These are phyloP conservation scores for Yamadazyma spencermartinsiae DNA, from an alignment of 1,139 yeast genomes.

Conservation along the genomic window DNA sequence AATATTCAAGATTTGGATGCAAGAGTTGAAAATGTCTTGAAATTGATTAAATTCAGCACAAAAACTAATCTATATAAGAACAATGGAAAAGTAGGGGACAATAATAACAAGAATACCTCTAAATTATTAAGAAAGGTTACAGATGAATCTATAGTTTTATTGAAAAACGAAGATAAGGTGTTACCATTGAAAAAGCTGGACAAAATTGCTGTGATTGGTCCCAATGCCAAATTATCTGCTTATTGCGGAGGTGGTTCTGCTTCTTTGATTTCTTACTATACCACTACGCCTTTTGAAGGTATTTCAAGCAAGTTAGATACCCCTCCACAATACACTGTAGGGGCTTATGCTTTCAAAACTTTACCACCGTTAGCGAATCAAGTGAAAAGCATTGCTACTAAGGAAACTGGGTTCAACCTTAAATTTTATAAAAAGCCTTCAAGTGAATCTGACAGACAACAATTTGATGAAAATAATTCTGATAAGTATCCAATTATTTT, in stretches of 20 bases:
- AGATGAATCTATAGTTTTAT: slow-evolving; percentile 51
- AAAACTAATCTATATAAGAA: slow-evolving; percentile 39
- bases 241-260: slow-evolving; percentile 40
- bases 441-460: slow-evolving; percentile 18
- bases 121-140: slow-evolving; percentile 46
- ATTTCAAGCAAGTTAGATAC: slow-evolving; percentile 21
- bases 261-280: slow-evolving; percentile 28
- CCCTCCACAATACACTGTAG: slow-evolving; percentile 20
- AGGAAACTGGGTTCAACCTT: slow-evolving; percentile 38
- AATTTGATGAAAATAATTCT: slow-evolving; percentile 37
- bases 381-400: slow-evolving; percentile 25
- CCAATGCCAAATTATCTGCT: slow-evolving; percentile 30
- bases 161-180: slow-evolving; percentile 49
- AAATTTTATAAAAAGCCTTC: slow-evolving; percentile 34
- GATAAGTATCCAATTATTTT: slow-evolving; percentile 38
- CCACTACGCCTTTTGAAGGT: slow-evolving; percentile 32
- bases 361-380: slow-evolving; percentile 28
- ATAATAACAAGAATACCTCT: slow-evolving; percentile 45
- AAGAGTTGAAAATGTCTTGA: slow-evolving; percentile 47
- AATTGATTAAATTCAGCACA: slow-evolving; percentile 41
- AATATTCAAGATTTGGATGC: slow-evolving; percentile 36
- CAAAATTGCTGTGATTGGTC: slow-evolving; percentile 34
- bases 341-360: slow-evolving; percentile 22
- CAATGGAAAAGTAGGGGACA: slow-evolving; percentile 24
- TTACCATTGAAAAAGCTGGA: slow-evolving; percentile 34